Evolutionary conservation across 495 filamentous ascomycete genomes (phyloP).

Genomic region (Trichoderma erinaceum): DNA sequence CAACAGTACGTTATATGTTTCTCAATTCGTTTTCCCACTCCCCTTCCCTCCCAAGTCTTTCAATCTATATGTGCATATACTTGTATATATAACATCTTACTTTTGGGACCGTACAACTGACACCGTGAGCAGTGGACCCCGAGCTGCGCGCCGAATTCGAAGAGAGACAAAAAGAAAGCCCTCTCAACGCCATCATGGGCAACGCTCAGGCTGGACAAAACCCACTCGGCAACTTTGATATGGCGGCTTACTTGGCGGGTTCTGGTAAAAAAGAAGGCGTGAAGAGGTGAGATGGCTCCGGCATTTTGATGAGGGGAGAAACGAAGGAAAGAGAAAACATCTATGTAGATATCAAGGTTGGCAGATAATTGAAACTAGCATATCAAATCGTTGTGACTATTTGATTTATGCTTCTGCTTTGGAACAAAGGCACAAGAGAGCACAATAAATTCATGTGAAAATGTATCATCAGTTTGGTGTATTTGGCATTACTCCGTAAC

Average conservation of each 20-base stretch:
- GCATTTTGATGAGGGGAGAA: no score
- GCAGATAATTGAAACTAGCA: neutral
- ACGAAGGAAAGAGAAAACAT: slow-evolving; percentile 18
- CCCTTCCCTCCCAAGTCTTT: neutral
- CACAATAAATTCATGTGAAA: neutral
- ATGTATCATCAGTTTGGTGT: slow-evolving; percentile 4
- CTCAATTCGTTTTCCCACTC: slow-evolving; percentile 5
- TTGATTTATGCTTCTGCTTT: neutral
- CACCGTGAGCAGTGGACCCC: slow-evolving; percentile 68
- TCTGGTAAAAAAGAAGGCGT: slow-evolving; percentile 26
- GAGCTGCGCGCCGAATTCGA: slow-evolving; percentile 91
- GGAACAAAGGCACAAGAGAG: neutral
- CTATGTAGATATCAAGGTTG: neutral
- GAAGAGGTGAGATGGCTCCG: slow-evolving; percentile 16
- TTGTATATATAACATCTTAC: neutral
- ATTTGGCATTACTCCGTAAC: slow-evolving; percentile 4
- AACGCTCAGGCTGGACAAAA: slow-evolving; percentile 36
- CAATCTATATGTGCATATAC: no score
- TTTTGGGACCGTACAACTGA: neutral
- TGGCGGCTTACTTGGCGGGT: slow-evolving; percentile 76
- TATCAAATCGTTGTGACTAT: neutral
- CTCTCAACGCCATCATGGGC: slow-evolving; percentile 48
- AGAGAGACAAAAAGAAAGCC: slow-evolving; percentile 71
- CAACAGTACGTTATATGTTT: slow-evolving; percentile 63
- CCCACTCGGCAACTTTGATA: slow-evolving; percentile 69